Conservation (phyloP, 768 basidiomycete genomes). For the Russula compacta region DNA sequence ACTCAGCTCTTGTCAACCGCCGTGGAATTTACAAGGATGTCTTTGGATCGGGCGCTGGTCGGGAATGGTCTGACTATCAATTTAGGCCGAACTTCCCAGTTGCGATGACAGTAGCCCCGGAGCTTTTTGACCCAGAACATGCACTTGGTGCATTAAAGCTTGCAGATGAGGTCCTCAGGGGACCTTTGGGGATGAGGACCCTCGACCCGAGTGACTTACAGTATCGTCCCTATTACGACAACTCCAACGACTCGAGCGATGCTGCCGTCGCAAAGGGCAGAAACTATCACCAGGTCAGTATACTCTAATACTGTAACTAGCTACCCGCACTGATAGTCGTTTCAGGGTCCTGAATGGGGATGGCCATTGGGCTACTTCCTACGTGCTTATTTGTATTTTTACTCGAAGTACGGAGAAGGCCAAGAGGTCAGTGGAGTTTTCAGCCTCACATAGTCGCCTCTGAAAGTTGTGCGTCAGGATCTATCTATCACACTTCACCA, state of each 20-base stretch:
- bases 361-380: constrained; percentile 96
- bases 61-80: constrained; percentile 98
- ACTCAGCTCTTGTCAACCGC: constrained; percentile 66
- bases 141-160: constrained; percentile 72
- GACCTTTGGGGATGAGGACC: constrained; percentile 94
- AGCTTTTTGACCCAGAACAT: constrained; percentile 75
- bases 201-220: constrained; percentile 81
- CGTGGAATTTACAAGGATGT: constrained; percentile 99
- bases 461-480: constrained; percentile 39
- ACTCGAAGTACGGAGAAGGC: constrained; percentile 56
- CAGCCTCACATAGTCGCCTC: background rate
- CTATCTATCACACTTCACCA: constrained; percentile 64
- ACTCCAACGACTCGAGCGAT: constrained; percentile 86
- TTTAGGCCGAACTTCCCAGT: constrained; percentile 89
- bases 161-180: constrained; percentile 74
- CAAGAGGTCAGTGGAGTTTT: constrained; percentile 40
- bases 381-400: constrained; percentile 86
- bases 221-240: constrained; percentile 89
- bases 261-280: constrained; percentile 79
- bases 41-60: constrained; percentile 74
- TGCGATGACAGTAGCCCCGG: constrained; percentile 95
- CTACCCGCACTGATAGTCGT: constrained; percentile 19
- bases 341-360: constrained; percentile 85
- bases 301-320: background rate
- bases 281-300: constrained; percentile 83